Base-by-base conservation (phyloP, 257 asterid species). In the Fraxinus excelsior region DNA sequence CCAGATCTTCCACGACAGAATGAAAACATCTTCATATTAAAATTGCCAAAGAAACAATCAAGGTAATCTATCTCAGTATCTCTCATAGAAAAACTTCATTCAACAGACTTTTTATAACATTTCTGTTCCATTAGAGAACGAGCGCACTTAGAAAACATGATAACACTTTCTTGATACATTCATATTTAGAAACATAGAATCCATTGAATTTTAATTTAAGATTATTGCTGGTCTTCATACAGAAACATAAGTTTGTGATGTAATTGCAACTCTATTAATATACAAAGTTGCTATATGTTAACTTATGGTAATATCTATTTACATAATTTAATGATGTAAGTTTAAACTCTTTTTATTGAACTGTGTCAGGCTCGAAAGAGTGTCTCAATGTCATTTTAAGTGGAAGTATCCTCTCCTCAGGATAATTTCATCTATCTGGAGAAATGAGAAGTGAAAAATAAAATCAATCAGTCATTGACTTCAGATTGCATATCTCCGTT, bases 351-450 rank as follows among this genome's bases (percentile, higher is more conserved):
- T 12, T 58, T 62, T 34, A 11, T 65, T 44, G 70, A 53, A 21
- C 44, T 37, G 32, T 49, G 70, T 28, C 38, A n/a, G 67, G 42
- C 67, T 69, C 58, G 9, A 34, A 38, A 32, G 40, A 80, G 65
- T 44, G n/a, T 37, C 64, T 77, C 56, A 51, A 14, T 78, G 13
- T 80, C 51, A 62, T 66, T 56, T 10, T 49, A 46, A 70, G 9
- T 75, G 53, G 72, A 75, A 58, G 28, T 62, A 29, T 62, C 64
- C 53, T 70, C 58, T 76, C 75, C 71, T 7, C 40, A 21, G 66
- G 14, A n/a, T 23, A 21, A 58, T 58, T 19, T 58, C 51, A 28
- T 60, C 78, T 81, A 37, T 44, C 40, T 7, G 66, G n/a, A 58
- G 56, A 42, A 29, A 74, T 58, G 25, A 25, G 2, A 11, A 71